phyloP scores from a whole-genome alignment of 768 basidiomycete species.

The Pleurotus salmoneostramineus region DNA sequence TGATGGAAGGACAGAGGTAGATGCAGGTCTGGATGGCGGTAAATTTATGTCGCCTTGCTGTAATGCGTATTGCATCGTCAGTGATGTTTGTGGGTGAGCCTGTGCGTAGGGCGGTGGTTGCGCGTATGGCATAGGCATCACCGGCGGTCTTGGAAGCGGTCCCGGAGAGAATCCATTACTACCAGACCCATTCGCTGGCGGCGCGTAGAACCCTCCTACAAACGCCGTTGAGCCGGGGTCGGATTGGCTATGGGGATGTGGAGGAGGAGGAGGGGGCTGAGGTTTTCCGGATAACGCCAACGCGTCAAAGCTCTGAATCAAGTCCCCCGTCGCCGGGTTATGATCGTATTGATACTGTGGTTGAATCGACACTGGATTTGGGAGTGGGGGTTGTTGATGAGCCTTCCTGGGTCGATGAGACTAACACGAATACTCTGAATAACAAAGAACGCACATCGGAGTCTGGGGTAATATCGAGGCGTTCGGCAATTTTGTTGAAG shows the following conservation, averaged over 20 bases:
- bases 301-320: constrained; percentile 28
- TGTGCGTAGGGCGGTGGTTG: not conserved
- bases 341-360: constrained; percentile 11
- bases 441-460: not conserved
- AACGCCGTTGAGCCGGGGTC: not conserved
- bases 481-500: not conserved
- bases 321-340: constrained; percentile 11
- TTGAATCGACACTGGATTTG: not conserved
- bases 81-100: constrained; percentile 8
- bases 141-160: constrained; percentile 14
- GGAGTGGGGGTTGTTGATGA: not conserved
- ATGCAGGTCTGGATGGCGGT: constrained; percentile 11
- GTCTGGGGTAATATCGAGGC: not conserved
- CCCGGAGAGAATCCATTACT: constrained; percentile 7
- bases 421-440: not conserved
- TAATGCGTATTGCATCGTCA: constrained; percentile 19
- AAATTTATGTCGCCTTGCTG: constrained; percentile 1
- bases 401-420: not conserved
- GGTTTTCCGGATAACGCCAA: constrained; percentile 23
- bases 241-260: not conserved
- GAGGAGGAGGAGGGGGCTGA: not conserved
- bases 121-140: constrained; percentile 16
- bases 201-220: not conserved
- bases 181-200: not conserved
- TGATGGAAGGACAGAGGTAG: constrained; percentile 4